Base-by-base conservation (phyloP, 2,329 filamentous ascomycete genomes). In the Talaromyces verruculosus region DNA sequence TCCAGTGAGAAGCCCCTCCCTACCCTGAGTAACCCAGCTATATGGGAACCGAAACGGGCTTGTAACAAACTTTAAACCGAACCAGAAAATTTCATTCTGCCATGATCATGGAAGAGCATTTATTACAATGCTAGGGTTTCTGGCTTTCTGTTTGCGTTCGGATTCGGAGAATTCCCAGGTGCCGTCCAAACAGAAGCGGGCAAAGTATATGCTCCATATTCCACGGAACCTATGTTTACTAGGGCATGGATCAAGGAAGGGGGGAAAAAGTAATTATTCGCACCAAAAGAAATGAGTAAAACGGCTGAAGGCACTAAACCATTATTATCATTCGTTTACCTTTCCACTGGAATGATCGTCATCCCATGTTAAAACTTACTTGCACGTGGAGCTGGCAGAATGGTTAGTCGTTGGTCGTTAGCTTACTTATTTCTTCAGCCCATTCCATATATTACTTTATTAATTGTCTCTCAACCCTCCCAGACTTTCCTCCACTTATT, bases 381-480 rank as follows among this genome's bases (percentile, higher is more conserved):
- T 13, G 39, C 57, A 60, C 57, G 57, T 60, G 57, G 57, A 60
- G 57, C 37, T 59, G 35, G 37, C 33, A 15, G n/a, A 25, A 35
- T 6, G 7, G 30, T 57, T 37, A n/a, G 30, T 39, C 11, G n/a
- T 39, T 57, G 33, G n/a, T 37, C n/a, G 33, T 60, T 60, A 60
- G 57, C 57, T 60, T 45, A 28, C 11, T 30, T 45, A 37, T 60
- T 60, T 60, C 57, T 60, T 60, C 57, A 60, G 57, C 57, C 55
- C 57, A 60, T 60, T 22, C 11, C 37, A n/a, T 60, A 59, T 41
- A 59, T 43, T 60, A 33, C 57, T 45, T 13, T 37, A 57, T 39
- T 15, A 37, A 25, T 37, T 8, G n/a, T 22, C 39, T 39, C 57
- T 59, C 57, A 59, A 19, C 57, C 57, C 30, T 60, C 57, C 22